phyloP scores from a whole-genome alignment of 306 rosid species.

The Abrus pulchellus region DNA sequence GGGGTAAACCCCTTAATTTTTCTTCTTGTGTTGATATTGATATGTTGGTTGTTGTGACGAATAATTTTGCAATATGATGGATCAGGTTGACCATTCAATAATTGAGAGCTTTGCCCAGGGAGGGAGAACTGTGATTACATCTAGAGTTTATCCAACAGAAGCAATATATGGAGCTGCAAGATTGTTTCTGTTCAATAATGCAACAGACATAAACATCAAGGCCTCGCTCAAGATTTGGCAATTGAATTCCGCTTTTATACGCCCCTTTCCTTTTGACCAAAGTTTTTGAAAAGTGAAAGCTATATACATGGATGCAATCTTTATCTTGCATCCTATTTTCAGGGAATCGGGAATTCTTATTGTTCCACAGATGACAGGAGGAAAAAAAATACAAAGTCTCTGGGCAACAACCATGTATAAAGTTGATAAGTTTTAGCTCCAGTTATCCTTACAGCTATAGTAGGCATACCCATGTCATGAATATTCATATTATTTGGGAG shows the following conservation, averaged over 20 bases:
- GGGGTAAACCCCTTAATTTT: no score
- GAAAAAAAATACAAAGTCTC: neutral
- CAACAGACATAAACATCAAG: conserved; percentile 68
- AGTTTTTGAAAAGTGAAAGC: conserved; percentile 4
- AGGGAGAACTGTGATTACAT: conserved; percentile 79
- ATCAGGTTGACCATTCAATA: conserved; percentile 86
- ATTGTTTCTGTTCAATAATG: conserved; percentile 83
- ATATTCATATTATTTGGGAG: neutral
- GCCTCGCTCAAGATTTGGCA: conserved; percentile 78
- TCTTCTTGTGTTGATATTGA: no score
- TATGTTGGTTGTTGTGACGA: neutral
- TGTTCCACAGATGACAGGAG: neutral
- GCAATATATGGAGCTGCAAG: conserved; percentile 87
- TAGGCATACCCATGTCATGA: neutral
- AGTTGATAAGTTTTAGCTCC: conserved; percentile 3
- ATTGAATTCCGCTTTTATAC: conserved; percentile 81
- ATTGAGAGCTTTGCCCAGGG: conserved; percentile 89
- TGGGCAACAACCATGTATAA: conserved; percentile 4
- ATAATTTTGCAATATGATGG: conserved; percentile 19
- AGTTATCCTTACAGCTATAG: neutral
- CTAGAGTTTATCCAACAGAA: conserved; percentile 85
- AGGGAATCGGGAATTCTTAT: neutral
- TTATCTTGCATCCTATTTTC: no score
- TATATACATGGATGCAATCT: neutral
- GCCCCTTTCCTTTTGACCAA: conserved; percentile 67